These are phyloP conservation scores for Stephania cephalantha DNA, from an alignment of 164 flowering plant genomes.

Conservation along the genomic window DNA sequence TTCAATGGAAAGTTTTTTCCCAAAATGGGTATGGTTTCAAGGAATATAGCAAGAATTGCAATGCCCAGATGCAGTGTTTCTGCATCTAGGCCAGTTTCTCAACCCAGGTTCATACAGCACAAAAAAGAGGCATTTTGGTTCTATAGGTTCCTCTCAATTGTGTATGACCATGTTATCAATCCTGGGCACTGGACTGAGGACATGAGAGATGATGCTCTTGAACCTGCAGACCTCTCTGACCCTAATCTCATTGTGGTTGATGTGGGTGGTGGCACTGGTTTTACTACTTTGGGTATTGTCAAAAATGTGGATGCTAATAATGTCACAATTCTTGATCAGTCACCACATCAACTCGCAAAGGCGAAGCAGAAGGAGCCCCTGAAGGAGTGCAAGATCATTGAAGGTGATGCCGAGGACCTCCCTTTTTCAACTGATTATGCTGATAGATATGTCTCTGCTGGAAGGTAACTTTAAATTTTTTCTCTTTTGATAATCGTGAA, in stretches of 20 bases:
- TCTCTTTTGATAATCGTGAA: too few species aligned
- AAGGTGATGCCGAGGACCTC: slow-evolving; percentile 72
- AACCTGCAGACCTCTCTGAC: slow-evolving; percentile 53
- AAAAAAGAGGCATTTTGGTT: slow-evolving; percentile 76
- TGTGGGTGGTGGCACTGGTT: slow-evolving; percentile 74
- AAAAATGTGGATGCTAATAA: slow-evolving; percentile 72
- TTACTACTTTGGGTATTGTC: slow-evolving; percentile 61
- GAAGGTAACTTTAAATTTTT: slow-evolving; percentile 34
- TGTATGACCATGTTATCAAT: slow-evolving; percentile 63
- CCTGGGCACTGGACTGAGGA: slow-evolving; percentile 81
- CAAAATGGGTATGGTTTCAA: slow-evolving; percentile 29
- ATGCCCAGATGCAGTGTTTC: slow-evolving; percentile 38
- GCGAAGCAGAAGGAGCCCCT: slow-evolving; percentile 57
- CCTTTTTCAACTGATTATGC: slow-evolving; percentile 67
- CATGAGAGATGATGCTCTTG: slow-evolving; percentile 71
- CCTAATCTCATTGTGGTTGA: slow-evolving; percentile 53
- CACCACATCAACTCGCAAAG: slow-evolving; percentile 71
- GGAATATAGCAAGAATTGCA: slow-evolving; percentile 13
- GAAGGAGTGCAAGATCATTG: slow-evolving; percentile 58
- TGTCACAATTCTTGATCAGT: slow-evolving; percentile 63
- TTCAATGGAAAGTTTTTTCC: slow-evolving; percentile 32
- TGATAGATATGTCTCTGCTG: slow-evolving; percentile 64
- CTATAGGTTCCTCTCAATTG: slow-evolving; percentile 58
- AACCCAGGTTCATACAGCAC: slow-evolving; percentile 64
- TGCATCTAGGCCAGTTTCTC: slow-evolving; percentile 49